Evolutionary conservation across 257 asterid species (phyloP).

Genomic region (Nicotiana tomentosiformis): DNA sequence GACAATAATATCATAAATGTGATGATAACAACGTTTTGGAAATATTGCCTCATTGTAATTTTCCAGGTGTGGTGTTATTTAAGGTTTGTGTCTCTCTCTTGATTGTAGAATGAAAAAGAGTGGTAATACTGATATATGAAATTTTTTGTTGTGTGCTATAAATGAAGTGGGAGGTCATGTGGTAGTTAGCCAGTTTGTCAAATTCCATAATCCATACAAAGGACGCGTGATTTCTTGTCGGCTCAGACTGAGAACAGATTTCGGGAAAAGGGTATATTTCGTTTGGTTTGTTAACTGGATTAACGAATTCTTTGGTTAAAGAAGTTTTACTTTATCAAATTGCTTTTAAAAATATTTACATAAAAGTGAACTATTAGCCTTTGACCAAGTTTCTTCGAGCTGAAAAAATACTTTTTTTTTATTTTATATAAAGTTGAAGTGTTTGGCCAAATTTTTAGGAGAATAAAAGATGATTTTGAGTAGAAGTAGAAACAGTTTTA

Average conservation of each 20-base stretch:
- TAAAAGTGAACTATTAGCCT: no score
- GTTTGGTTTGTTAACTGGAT: background rate
- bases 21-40: background rate
- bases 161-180: background rate
- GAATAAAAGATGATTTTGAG: no score
- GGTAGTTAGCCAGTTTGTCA: background rate
- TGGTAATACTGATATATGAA: background rate
- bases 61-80: no score
- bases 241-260: background rate
- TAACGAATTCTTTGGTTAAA: background rate
- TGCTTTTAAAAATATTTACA: no score
- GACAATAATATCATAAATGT: background rate
- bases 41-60: background rate
- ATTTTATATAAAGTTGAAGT: no score
- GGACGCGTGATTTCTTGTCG: conserved; percentile 9
- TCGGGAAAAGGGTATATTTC: background rate
- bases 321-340: no score
- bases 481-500: no score
- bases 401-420: no score
- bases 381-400: no score
- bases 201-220: background rate
- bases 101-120: background rate
- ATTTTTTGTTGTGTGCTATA: background rate
- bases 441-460: no score
- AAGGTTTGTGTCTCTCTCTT: no score